Conservation (phyloP, 371 early-diverging fungal genomes). For the Blyttiomyces sp. region DNA sequence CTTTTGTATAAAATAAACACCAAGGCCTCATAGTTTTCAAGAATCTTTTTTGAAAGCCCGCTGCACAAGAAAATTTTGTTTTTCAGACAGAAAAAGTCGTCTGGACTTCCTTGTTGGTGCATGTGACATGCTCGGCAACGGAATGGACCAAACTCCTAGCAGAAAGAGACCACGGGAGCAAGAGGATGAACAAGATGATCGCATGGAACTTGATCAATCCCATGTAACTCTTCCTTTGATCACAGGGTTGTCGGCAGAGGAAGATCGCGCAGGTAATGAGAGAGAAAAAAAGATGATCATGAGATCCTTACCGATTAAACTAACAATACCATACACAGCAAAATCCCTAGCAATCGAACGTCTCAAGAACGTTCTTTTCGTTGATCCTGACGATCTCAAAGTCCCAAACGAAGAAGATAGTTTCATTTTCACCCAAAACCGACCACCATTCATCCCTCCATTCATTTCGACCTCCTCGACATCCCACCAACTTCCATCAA, state of each 20-base stretch:
- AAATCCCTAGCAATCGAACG: not conserved
- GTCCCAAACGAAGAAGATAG: constrained; percentile 8
- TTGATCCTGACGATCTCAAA: constrained; percentile 9
- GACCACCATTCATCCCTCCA: not conserved
- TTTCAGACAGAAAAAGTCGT: no score
- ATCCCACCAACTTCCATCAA: not conserved
- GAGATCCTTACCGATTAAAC: no score
- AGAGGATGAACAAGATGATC: not conserved
- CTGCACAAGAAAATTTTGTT: no score
- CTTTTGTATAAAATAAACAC: not conserved
- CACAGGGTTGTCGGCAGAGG: constrained; percentile 7
- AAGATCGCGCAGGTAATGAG: not conserved
- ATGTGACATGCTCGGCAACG: no score
- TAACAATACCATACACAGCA: not conserved
- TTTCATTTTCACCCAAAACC: not conserved
- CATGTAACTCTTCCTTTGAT: constrained; percentile 2
- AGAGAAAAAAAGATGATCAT: not conserved
- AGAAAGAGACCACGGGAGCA: constrained; percentile 1
- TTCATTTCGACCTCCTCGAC: not conserved
- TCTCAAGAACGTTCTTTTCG: constrained; percentile 7
- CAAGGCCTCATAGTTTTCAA: not conserved
- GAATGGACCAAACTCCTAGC: not conserved
- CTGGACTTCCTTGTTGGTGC: no score
- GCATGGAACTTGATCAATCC: constrained; percentile 6
- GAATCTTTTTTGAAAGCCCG: no score